Percentiles rank a stretch among this genome's conserved stretches.
Conservation (phyloP, 495 filamentous ascomycete genomes). For the Penicillium riverlandense region DNA sequence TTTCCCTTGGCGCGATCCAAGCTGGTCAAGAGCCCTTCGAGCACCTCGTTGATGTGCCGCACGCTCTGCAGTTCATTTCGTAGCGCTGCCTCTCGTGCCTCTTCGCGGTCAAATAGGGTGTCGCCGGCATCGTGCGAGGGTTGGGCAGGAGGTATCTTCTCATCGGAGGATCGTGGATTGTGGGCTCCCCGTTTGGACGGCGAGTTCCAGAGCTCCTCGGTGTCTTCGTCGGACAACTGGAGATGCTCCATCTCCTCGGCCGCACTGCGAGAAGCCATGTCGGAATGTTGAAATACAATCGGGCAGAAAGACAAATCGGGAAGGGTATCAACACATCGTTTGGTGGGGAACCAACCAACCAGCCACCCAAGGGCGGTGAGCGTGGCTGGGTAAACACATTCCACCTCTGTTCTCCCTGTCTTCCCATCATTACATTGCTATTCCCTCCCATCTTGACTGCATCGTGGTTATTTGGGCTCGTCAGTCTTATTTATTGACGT, state of each 20-base stretch:
- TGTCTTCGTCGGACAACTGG: slow-evolving; percentile 55
- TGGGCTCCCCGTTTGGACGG: slow-evolving; percentile 45
- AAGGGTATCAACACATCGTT: neutral
- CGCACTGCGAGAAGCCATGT: slow-evolving; percentile 30
- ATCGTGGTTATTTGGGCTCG: no score
- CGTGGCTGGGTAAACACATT: slow-evolving; percentile 16
- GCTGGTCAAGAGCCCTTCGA: slow-evolving; percentile 75
- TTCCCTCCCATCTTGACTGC: neutral
- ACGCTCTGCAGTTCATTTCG: slow-evolving; percentile 75
- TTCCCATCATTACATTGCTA: slow-evolving; percentile 3
- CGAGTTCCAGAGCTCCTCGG: slow-evolving; percentile 67
- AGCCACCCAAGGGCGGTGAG: slow-evolving; percentile 9
- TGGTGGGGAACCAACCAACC: neutral
- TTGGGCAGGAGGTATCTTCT: slow-evolving; percentile 33
- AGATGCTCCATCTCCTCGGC: slow-evolving; percentile 41
- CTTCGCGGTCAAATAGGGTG: slow-evolving; percentile 56
- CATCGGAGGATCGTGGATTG: slow-evolving; percentile 12
- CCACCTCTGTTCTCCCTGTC: slow-evolving; percentile 16
- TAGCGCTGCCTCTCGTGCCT: slow-evolving; percentile 65
- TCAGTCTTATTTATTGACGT: no score
- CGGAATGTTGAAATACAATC: neutral
- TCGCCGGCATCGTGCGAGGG: slow-evolving; percentile 37
- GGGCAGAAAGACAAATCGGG: no score
- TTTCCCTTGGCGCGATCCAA: slow-evolving; percentile 78
- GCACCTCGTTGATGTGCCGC: slow-evolving; percentile 74